These are phyloP conservation scores for Boletellus emodensis DNA, from an alignment of 768 basidiomycete genomes.

Conservation along the genomic window DNA sequence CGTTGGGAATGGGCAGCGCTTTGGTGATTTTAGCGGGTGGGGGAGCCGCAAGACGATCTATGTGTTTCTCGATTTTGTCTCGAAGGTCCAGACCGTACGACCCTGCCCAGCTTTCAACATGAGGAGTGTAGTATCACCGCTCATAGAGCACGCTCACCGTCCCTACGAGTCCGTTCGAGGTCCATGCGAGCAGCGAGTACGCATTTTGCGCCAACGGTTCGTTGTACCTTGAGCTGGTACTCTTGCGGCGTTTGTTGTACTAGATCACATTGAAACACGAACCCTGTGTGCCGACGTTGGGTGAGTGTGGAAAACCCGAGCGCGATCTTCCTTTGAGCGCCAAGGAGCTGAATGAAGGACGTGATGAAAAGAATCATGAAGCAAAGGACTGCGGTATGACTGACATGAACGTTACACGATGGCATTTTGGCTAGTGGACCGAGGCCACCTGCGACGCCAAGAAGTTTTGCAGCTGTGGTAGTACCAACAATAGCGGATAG, in stretches of 20 bases:
- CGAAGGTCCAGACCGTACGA: conserved; percentile 77
- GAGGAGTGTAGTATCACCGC: neutral
- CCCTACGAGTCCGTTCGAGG: conserved; percentile 74
- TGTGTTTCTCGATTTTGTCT: conserved; percentile 89
- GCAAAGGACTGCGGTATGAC: conserved; percentile 25
- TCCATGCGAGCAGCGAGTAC: conserved; percentile 92
- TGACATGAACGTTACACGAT: conserved; percentile 88
- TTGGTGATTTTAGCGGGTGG: conserved; percentile 92
- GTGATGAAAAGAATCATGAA: conserved; percentile 1
- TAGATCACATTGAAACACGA: conserved; percentile 91
- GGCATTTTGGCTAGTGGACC: conserved; percentile 91
- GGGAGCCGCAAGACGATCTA: conserved; percentile 89
- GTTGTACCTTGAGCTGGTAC: conserved; percentile 86
- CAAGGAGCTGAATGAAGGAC: conserved; percentile 66
- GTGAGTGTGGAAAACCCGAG: conserved; percentile 87
- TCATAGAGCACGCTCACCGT: conserved; percentile 49
- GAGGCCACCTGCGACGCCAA: conserved; percentile 95
- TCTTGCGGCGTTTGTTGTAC: conserved; percentile 84
- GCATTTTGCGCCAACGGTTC: conserved; percentile 90
- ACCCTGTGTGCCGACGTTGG: conserved; percentile 91
- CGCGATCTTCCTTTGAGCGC: conserved; percentile 88
- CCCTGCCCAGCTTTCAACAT: conserved; percentile 36
- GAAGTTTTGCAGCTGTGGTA: conserved; percentile 94
- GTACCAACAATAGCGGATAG: conserved; percentile 98
- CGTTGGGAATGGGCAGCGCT: conserved; percentile 90